Evolutionary conservation across 306 rosid species (phyloP), one percentile per base, ranked within the genome.

Genomic region (Cicer judaicum): DNA sequence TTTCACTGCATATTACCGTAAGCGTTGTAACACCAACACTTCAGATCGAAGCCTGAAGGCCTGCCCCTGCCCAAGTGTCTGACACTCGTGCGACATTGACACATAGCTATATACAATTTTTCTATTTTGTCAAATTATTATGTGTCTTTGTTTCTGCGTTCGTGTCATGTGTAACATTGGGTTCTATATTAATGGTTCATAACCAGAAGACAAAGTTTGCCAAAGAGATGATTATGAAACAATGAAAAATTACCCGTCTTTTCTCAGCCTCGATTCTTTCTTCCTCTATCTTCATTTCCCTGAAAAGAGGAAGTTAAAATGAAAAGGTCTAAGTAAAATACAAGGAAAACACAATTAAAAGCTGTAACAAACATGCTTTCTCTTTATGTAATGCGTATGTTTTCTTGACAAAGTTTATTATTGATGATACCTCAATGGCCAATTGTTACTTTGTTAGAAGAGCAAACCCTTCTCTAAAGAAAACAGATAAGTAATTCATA

Each of bases 241-340:
- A 41, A 43, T 44, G 70, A 64, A 48, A 69, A 79, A 54, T 80
- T 91, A 94, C 99, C 96, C 96, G 78, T 60, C 63, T 84, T 77
- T 92, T 94, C 91, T 94, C 98, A 8, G 99, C 95, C 74, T 94
- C 99, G 66, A 94, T 94, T 87, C 99, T 92, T 83, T 90, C 96
- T 10, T 92, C 97, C 76, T 91, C 96, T 69, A 88, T 39, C 88
- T 74, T 88, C 94, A 93, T 88, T 85, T 91, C 97, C 90, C 98
- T 93, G 78, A 21, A 74, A 66, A 71, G 78, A 67, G 44, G 63
- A 70, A 56, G 43, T 49, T 48, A 49, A 63, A 83, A 78, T 42
- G 60, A 56, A 54, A 57, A 81, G 77, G 81, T 76, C 42, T 11
- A 70, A 73, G 52, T 39, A 72, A 55, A 74, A 72, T 59, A 16